Base-by-base conservation (phyloP, 2,329 filamentous ascomycete species). In the Exserohilum turcica region DNA sequence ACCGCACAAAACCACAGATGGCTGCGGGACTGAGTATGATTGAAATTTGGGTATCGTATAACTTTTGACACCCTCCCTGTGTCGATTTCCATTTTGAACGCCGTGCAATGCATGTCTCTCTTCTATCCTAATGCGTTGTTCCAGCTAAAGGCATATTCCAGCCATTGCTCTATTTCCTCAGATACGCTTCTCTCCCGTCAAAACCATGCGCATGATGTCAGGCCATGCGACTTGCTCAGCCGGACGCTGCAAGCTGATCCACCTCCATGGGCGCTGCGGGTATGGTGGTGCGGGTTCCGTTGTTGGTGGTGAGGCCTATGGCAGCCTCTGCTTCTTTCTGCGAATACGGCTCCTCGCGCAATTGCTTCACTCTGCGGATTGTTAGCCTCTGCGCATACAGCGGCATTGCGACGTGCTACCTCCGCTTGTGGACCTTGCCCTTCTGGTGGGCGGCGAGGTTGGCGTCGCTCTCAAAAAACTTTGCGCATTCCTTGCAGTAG, bases 401-500 rank as follows among this genome's bases (percentile, higher is more conserved):
- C 24, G 12, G 9, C 15, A 6, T 3, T 13, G 7, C 27, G 16
- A 9, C 2, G 1, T 9, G 43, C 68, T 75, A 91, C 90, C 89
- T 89, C 80, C 92, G 86, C 84, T 92, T 97, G 78, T 99, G 94
- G 60, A 90, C 91, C 78, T 97, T 99, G 65, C 91, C 91, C 74
- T 89, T 91, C 52, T 82, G 81, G 77, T 99, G 94, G 24, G 84
- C 81, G 31, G 82, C 80, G 52, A 96, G 79, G 65, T 90, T 95
- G 65, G 83, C 76, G 62, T 94, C 89, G 43, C 86, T 89, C 74
- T 97, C 93, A 74, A 95, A 97, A 88, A 91, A 97, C 79, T 96
- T 97, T 59, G 94, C 89, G 75, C 94, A 99, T 76, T 96, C 90
- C 13, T 89, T 81, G 75, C 94, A 99, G 76, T 97, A 97, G 73